Conservation (phyloP, 1,284 basidiomycete species). For the Kwoniella shivajii region DNA sequence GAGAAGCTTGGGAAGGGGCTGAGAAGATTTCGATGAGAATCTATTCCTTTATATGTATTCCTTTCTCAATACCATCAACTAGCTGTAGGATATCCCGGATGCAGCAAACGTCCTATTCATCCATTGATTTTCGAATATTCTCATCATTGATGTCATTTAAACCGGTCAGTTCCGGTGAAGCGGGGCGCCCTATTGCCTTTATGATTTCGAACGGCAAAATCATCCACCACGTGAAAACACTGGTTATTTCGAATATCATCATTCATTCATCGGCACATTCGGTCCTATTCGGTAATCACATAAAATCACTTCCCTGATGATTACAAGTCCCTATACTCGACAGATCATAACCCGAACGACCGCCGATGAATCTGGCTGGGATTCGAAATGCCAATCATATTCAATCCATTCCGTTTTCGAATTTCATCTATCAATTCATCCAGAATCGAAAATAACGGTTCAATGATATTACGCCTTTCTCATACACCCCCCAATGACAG, state of each 20-base stretch:
- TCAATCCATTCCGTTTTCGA: neutral
- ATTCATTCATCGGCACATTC: neutral
- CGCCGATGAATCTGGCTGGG: too few relatives aligned
- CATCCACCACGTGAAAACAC: neutral
- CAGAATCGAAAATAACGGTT: neutral
- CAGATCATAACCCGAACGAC: neutral
- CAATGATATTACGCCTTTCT: too few relatives aligned
- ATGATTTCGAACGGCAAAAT: conserved; percentile 3
- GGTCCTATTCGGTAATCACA: neutral
- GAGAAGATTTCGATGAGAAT: too few relatives aligned
- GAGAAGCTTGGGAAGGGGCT: too few relatives aligned
- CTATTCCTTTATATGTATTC: too few relatives aligned
- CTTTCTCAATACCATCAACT: too few relatives aligned
- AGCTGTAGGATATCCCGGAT: too few relatives aligned
- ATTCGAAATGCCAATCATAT: conserved; percentile 8
- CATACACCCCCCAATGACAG: too few relatives aligned
- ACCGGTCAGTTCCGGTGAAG: neutral
- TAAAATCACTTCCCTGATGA: neutral
- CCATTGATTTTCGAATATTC: neutral
- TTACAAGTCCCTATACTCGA: neutral
- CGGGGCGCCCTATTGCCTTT: too few relatives aligned
- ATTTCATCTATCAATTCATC: neutral
- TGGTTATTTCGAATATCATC: conserved; percentile 2
- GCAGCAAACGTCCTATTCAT: neutral
- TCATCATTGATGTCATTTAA: neutral